Evolutionary conservation across 257 asterid genomes (phyloP).

Genomic region (Ilex aquifolium): DNA sequence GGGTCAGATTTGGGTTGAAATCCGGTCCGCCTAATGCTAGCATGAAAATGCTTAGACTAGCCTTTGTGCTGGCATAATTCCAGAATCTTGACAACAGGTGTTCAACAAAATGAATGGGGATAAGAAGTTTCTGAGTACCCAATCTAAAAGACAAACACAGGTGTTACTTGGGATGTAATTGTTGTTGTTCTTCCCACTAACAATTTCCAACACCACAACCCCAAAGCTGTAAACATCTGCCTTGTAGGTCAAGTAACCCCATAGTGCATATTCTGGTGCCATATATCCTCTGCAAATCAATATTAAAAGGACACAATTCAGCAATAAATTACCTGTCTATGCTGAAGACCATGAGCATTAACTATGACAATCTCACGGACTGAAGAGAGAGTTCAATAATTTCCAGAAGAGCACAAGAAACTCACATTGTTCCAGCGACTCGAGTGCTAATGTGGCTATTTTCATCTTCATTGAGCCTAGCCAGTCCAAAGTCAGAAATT

Average conservation of each 20-base stretch:
- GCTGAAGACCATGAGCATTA: too few relatives aligned
- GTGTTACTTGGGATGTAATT: constrained; percentile 54
- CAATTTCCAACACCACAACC: constrained; percentile 66
- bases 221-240: constrained; percentile 94
- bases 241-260: constrained; percentile 85
- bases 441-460: constrained; percentile 78
- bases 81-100: background rate
- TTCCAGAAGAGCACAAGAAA: constrained; percentile 4
- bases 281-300: constrained; percentile 70
- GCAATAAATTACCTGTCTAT: too few relatives aligned
- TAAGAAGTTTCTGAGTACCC: constrained; percentile 37
- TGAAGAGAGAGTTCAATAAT: background rate
- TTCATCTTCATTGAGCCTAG: constrained; percentile 80
- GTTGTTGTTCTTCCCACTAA: constrained; percentile 80
- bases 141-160: constrained; percentile 74
- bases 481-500: constrained; percentile 90
- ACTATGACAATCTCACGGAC: too few relatives aligned
- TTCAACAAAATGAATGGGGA: background rate
- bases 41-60: too few relatives aligned
- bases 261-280: constrained; percentile 91
- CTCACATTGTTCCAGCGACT: constrained; percentile 91
- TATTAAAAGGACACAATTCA: background rate
- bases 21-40: too few relatives aligned
- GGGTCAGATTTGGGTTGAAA: too few relatives aligned
- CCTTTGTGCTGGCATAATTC: too few relatives aligned